phyloP scores from a whole-genome alignment of 129 eudicot genomes.

The Artemisia annua region DNA sequence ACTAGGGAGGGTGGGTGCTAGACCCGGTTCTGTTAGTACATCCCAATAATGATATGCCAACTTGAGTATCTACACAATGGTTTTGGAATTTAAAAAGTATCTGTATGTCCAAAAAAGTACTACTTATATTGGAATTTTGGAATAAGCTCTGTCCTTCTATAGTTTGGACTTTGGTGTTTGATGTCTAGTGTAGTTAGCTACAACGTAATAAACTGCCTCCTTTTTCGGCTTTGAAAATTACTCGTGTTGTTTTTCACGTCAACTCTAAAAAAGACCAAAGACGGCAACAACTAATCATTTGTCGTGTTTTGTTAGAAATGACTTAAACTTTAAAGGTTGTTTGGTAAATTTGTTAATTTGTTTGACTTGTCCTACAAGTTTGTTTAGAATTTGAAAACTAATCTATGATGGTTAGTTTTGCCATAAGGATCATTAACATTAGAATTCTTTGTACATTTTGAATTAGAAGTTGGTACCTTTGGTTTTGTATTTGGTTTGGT shows the following conservation, averaged over 20 bases:
- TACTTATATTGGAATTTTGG: not conserved
- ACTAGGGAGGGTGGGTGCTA: too few relatives aligned
- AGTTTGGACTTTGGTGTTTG: not conserved
- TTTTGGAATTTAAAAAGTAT: not conserved
- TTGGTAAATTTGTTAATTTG: too few relatives aligned
- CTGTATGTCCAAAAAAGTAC: not conserved
- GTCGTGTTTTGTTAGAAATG: too few relatives aligned
- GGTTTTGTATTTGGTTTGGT: too few relatives aligned
- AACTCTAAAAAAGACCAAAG: not conserved
- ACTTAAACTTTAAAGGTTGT: too few relatives aligned
- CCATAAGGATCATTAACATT: too few relatives aligned
- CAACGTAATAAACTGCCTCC: not conserved
- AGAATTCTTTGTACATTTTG: too few relatives aligned
- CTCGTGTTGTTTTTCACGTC: not conserved
- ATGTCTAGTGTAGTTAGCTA: not conserved
- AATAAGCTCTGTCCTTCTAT: not conserved
- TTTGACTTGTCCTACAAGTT: too few relatives aligned
- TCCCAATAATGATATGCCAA: constrained; percentile 8
- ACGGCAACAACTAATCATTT: not conserved
- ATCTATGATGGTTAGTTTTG: too few relatives aligned
- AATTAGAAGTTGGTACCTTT: too few relatives aligned
- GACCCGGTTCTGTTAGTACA: too few relatives aligned
- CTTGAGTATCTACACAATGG: not conserved
- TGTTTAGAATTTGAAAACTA: too few relatives aligned
- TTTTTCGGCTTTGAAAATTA: not conserved